A percentile compares a stretch with the other conserved stretches of the same genome.
Evolutionary conservation across 192 early-diverging fungal genomes (phyloP).

Genomic region (Rhizophagus sp.): DNA sequence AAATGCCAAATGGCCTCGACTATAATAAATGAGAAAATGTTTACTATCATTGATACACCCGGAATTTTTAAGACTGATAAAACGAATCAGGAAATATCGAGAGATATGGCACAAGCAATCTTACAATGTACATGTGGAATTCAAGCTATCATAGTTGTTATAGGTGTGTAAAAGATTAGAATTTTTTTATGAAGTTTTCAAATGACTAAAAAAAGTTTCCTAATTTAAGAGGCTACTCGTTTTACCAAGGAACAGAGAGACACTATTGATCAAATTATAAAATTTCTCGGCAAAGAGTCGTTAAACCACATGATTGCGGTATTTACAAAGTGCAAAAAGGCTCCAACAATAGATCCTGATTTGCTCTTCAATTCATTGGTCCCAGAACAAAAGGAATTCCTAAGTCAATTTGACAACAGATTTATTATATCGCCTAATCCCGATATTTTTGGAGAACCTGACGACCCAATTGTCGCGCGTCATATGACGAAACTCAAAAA

Average conservation of each 20-base stretch:
- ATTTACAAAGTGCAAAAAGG: not conserved
- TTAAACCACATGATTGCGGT: not conserved
- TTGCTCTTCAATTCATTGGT: not conserved
- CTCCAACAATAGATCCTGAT: not conserved
- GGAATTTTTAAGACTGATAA: constrained; percentile 4
- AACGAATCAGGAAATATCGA: not conserved
- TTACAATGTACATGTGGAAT: not conserved
- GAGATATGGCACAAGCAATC: not conserved
- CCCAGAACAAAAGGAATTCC: not conserved
- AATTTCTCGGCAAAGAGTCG: not conserved
- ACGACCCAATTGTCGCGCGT: not conserved
- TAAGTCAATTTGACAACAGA: not conserved
- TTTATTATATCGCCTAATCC: not conserved
- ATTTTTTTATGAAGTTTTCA: too few relatives aligned
- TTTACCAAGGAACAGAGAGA: not conserved
- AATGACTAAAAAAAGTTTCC: too few relatives aligned
- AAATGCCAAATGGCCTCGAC: too few relatives aligned
- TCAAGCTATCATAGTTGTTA: not conserved
- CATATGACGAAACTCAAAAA: not conserved
- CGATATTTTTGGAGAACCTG: not conserved
- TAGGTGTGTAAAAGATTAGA: not conserved
- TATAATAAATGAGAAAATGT: not conserved
- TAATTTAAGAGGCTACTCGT: not conserved
- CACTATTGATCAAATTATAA: not conserved
- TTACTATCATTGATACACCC: not conserved